Conservation (phyloP, 73 alveolate genomes). For the Breviolum minutum region DNA sequence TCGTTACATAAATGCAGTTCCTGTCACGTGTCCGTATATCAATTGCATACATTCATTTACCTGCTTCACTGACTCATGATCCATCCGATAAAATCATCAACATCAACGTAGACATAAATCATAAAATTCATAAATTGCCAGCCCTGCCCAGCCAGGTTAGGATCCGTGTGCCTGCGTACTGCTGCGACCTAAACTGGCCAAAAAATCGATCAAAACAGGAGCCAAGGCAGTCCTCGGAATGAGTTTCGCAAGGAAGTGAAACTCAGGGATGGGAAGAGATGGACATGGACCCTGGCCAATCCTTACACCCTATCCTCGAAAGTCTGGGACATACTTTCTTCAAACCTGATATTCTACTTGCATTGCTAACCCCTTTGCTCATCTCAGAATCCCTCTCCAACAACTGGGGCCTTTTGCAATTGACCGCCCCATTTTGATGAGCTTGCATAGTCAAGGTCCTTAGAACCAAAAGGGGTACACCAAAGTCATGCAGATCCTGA, state of each 20-base stretch:
- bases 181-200: conserved; percentile 60
- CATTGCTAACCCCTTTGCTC: no score
- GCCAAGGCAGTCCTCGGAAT: conserved; percentile 45
- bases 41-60: no score
- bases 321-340: no score
- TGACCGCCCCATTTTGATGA: conserved; percentile 82
- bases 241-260: no score
- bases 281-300: no score
- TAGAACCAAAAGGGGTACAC: neutral
- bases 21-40: no score
- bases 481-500: no score
- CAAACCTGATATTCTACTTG: no score
- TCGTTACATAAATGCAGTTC: no score
- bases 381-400: neutral
- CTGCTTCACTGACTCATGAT: neutral
- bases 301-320: no score
- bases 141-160: neutral
- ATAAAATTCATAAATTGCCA: no score
- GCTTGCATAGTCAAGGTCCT: conserved; percentile 83
- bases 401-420: conserved; percentile 7
- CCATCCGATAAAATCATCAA: neutral
- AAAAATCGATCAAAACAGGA: conserved; percentile 53
- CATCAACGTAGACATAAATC: no score
- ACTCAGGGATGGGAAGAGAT: neutral
- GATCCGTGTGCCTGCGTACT: neutral